Evolutionary conservation across 352 stramenopile genomes (phyloP), one percentile per base, ranked within the genome.

Genomic region (Phytophthora rubi): DNA sequence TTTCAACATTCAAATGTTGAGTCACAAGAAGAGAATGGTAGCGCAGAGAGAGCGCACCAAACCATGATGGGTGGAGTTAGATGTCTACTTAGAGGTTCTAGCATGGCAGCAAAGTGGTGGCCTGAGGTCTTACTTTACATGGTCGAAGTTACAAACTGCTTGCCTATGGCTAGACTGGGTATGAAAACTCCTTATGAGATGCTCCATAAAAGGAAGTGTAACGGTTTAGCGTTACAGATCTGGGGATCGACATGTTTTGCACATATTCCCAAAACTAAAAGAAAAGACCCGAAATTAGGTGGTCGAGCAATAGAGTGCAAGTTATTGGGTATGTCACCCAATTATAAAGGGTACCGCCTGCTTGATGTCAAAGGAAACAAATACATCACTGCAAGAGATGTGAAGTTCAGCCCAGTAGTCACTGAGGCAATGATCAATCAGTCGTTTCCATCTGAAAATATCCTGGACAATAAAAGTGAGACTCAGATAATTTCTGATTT

Each of bases 141-240:
- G 3, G 26, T 48, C 18, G 47, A 65, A 16, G 15, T 65, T 7
- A 55, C 33, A 15, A 60, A 70, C 8, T 16, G 53, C 6, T 47
- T 70, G 9, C 23, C 55, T 4, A 70, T 56, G 55, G 53, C 47
- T 6, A 47, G 54, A 35, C 18, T 65, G 2, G 28, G 35, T 3
- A 54, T 57, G 44, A 70, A 64, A n/a, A 21, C 23, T 3, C 53
- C 62, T 2, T 59, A 63, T 53, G 35, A 64, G 45, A 21, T 56
- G 10, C 39, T 39, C 13, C 47, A 16, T 42, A 16, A 18, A 59
- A 13, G 18, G 26, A 16, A 35, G 8, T 54, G 4, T 32, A 65
- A 30, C 32, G 21, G 23, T 23, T 4, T 32, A 47, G n/a, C 16
- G 42, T 21, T 48, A 8, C 42, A 48, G 13, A 48, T 48, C 7